Percentiles rank a stretch among this genome's conserved stretches.
Evolutionary conservation across 1,284 basidiomycete genomes (phyloP).

Genomic region (Ceraceosorus guamensis): DNA sequence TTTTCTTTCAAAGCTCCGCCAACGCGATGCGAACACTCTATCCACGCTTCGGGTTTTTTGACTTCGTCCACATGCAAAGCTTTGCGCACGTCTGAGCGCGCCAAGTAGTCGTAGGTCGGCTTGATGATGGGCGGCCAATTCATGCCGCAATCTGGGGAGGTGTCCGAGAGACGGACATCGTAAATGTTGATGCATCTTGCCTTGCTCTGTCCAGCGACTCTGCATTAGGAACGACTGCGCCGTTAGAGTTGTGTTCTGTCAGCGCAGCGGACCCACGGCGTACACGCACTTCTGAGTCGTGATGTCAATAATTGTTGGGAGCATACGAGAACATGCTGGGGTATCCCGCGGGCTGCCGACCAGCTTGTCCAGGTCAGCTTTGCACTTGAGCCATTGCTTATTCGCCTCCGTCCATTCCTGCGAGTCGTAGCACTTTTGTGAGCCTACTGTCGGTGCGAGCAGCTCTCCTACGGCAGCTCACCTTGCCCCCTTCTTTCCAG

Average conservation of each 20-base stretch:
- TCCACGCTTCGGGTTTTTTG: constrained; percentile 73
- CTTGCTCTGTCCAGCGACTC: constrained; percentile 84
- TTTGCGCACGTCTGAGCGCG: constrained; percentile 70
- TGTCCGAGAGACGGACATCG: constrained; percentile 80
- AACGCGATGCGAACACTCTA: constrained; percentile 73
- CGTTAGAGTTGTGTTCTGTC: constrained; percentile 76
- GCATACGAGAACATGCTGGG: constrained; percentile 61
- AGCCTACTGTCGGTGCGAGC: not conserved
- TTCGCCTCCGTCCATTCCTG: constrained; percentile 61
- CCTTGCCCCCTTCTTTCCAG: constrained; percentile 53
- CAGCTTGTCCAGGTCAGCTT: constrained; percentile 52
- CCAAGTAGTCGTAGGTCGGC: constrained; percentile 69
- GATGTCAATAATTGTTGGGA: constrained; percentile 59
- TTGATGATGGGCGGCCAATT: constrained; percentile 91
- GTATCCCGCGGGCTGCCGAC: constrained; percentile 57
- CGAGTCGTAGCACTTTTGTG: constrained; percentile 4
- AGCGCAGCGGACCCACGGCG: too few relatives aligned
- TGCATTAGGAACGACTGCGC: constrained; percentile 82
- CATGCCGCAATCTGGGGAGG: constrained; percentile 84
- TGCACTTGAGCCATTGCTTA: constrained; percentile 61
- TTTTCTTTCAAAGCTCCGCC: constrained; percentile 57
- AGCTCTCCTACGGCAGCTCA: not conserved
- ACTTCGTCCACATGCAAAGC: constrained; percentile 68
- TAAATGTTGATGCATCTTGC: constrained; percentile 86
- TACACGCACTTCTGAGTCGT: constrained; percentile 63